phyloP scores from a whole-genome alignment of 129 eudicot genomes.

The Lonicera japonica region DNA sequence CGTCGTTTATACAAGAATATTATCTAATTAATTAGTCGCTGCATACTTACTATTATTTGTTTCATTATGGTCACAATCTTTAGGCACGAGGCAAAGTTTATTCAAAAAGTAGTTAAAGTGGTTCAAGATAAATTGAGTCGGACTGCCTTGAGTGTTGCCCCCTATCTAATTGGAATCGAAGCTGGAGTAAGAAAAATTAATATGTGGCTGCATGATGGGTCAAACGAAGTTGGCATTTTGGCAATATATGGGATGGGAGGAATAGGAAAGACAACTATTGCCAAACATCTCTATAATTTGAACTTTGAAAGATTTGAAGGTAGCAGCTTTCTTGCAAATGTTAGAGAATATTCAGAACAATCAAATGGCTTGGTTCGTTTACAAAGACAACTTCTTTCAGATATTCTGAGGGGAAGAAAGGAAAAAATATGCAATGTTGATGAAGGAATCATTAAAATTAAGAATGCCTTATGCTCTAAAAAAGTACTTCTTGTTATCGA shows the following conservation, averaged over 20 bases:
- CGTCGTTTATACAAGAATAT: background rate
- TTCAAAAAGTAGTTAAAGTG: conserved; percentile 7
- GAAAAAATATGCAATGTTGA: background rate
- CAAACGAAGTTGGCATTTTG: conserved; percentile 6
- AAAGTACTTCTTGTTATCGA: conserved; percentile 24
- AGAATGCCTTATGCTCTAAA: background rate
- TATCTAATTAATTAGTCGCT: background rate
- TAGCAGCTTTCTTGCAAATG: conserved; percentile 17
- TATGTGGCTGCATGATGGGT: conserved; percentile 18
- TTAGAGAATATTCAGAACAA: background rate
- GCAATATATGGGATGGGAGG: conserved; percentile 20
- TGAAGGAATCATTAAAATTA: conserved; percentile 2
- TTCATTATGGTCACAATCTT: background rate
- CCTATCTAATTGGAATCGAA: conserved; percentile 21
- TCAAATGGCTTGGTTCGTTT: conserved; percentile 2
- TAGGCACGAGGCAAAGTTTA: conserved; percentile 17
- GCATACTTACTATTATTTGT: background rate
- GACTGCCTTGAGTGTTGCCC: conserved; percentile 5
- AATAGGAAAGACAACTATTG: conserved; percentile 21
- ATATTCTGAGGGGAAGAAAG: conserved; percentile 1
- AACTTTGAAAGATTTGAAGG: conserved; percentile 2
- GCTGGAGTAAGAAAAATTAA: background rate
- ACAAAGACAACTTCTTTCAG: conserved; percentile 10
- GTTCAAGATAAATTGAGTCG: conserved; percentile 6
- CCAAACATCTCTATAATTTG: conserved; percentile 5